A percentile compares a stretch with the other conserved stretches of the same genome.
Conservation (phyloP, 176 grass and related monocot species). For the bread wheat (Triticum aestivum) region DNA sequence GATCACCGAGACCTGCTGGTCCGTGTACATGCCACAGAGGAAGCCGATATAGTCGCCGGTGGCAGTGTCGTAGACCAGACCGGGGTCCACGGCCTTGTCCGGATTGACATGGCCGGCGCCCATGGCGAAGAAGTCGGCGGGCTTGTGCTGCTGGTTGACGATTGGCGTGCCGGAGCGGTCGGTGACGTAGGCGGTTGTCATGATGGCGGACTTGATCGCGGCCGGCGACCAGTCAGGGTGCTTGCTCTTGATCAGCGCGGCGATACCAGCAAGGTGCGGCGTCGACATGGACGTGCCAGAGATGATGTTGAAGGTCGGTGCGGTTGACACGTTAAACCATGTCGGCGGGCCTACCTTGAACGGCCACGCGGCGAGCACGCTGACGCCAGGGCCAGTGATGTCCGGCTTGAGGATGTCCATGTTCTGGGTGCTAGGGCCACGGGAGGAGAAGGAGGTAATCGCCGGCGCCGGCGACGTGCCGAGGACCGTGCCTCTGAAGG, state of each 20-base stretch:
- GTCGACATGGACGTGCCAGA: constrained; percentile 75
- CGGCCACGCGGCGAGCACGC: background rate
- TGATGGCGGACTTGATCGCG: constrained; percentile 63
- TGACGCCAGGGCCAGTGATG: background rate
- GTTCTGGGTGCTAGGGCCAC: background rate
- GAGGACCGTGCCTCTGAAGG: background rate
- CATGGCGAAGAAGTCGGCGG: constrained; percentile 39
- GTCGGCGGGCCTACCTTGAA: background rate
- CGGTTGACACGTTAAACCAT: background rate
- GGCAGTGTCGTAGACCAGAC: constrained; percentile 31
- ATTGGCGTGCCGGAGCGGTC: constrained; percentile 31
- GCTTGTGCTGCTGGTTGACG: constrained; percentile 15
- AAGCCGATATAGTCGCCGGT: constrained; percentile 31
- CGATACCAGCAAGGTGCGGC: constrained; percentile 59
- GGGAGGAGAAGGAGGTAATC: background rate
- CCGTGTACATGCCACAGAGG: constrained; percentile 46
- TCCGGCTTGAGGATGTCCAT: constrained; percentile 5
- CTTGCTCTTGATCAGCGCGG: constrained; percentile 46
- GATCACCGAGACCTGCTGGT: constrained; percentile 32
- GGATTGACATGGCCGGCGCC: constrained; percentile 58
- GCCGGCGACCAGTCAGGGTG: constrained; percentile 51
- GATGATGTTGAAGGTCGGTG: constrained; percentile 12
- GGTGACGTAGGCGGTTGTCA: constrained; percentile 51
- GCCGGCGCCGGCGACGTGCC: constrained; percentile 2
- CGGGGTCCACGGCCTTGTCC: constrained; percentile 38